Base-by-base conservation (phyloP, 352 stramenopile genomes). In the Globisporangium canariense region DNA sequence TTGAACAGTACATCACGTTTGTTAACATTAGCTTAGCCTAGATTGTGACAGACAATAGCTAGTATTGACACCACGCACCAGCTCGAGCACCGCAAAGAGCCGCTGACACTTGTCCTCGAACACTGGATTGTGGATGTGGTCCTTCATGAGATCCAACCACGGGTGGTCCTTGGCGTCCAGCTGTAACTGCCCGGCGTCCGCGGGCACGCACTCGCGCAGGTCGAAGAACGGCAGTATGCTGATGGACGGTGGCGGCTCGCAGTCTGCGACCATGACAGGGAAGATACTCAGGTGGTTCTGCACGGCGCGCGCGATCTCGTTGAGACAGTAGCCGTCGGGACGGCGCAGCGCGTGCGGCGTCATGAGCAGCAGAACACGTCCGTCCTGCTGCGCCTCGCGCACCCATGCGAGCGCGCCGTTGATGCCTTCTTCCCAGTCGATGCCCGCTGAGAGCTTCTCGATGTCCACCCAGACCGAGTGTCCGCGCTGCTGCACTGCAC, bases 391-490 rank as follows among this genome's bases (percentile, higher is more conserved):
- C 6, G 81, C 83, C 32, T 92, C 81, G 22, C 88, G 85, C 30
- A 89, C 79, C 78, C 81, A 88, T 41, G 76, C 81, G 40, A 92
- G 62, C 8, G 69, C 83, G 14, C 75, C 63, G 4, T 76, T 79
- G 70, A 92, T 92, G 61, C 81, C 81, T 60, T 89, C 75, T 57
- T 92, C 83, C 83, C 83, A 92, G 69, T 92, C 81, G 30, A 89
- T 76, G 28, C 83, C 83, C 0, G 81, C 76, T 11, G 83, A 85
- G 18, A 92, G 70, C 55, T 74, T 79, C 66, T 92, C 83, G 30
- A 83, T 78, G 56, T 92, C 83, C 6, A 92, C 75, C 83, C 83
- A 92, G 55, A 92, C 83, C 8, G 65, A 63, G 58, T 92, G 83
- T 0, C 83, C 83, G 8, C 83, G 72, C 51, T 63, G 65, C 55